Conservation (phyloP, 2,329 filamentous ascomycete species). For the Talaromyces sp. region DNA sequence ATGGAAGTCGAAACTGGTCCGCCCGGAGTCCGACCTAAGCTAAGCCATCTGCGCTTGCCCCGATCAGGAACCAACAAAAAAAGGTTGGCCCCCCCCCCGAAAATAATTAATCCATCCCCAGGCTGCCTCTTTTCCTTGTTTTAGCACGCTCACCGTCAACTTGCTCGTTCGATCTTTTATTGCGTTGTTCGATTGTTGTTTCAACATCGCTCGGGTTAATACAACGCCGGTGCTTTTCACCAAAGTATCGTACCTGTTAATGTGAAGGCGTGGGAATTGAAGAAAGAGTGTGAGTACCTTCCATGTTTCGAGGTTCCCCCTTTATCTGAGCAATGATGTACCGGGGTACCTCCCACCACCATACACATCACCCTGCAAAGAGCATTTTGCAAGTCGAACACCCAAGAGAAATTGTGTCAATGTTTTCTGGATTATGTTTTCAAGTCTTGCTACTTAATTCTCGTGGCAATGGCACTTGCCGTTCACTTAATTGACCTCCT, state of each 20-base stretch:
- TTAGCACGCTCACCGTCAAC: background rate
- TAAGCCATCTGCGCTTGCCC: conserved; percentile 1
- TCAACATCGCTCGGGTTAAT: background rate
- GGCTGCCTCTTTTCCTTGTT: background rate
- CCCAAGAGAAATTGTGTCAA: background rate
- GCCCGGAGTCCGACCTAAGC: conserved; percentile 1
- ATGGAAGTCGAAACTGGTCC: background rate
- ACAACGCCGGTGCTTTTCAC: conserved; percentile 1
- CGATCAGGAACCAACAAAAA: background rate
- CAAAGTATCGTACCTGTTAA: background rate
- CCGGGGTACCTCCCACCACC: background rate
- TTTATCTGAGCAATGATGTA: background rate
- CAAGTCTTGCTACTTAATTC: background rate
- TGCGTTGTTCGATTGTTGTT: background rate
- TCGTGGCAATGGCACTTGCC: background rate
- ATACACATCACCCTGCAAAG: background rate
- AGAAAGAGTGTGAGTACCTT: background rate
- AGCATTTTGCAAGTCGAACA: background rate
- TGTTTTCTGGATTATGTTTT: background rate
- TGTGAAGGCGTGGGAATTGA: background rate
- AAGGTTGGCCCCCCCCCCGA: background rate
- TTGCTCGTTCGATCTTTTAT: background rate
- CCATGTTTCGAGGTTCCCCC: background rate
- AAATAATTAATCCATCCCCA: conserved; percentile 6
- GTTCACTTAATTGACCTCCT: background rate